Evolutionary conservation across 2,329 filamentous ascomycete genomes (phyloP), one percentile per base, ranked within the genome.

Genomic region (Pestalotiopsis sp.): DNA sequence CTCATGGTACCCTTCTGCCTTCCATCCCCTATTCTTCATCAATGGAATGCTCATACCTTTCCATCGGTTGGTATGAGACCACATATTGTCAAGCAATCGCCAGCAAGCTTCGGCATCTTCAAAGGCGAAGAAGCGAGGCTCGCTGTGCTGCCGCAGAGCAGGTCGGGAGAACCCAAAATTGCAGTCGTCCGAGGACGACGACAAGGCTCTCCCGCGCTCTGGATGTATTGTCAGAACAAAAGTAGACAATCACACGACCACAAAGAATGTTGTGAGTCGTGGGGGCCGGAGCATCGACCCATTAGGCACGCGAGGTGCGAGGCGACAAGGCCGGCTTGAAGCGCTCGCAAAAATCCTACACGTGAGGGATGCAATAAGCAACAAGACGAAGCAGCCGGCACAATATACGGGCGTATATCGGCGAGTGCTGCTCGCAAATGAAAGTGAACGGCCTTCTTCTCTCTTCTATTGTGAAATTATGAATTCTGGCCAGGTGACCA

Each of bases 271-370:
- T 49, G 41, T 45, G 74, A 68, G 72, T 78, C 78, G 78, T 80
- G 81, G 83, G 81, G 84, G 83, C 75, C 83, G 84, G 80, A 86
- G 84, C 83, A 87, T 86, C 84, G 84, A 84, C 85, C 84, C 83
- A 82, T 78, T 79, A 81, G 80, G 76, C 73, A 75, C 73, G 71
- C 72, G 69, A 72, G 75, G 76, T 70, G 73, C 73, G 68, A 71
- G 68, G 67, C 69, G 36, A 75, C 80, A 81, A 83, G 81, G 79
- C 84, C 84, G 80, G 84, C 84, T 84, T 82, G 82, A 77, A 71
- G 59, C 31, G 20, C 76, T 73, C 76, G 69, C 67, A 72, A 52
- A 36, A 52, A n/a, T 52, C 59, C 59, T 38, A 62, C 74, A 72
- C 74, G 76, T 74, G 59, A 39, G 45, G 73, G 74, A 76, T 79